These are phyloP conservation scores for Apostasia shenzhenica DNA, from an alignment of 106 monocot species.

Conservation along the genomic window DNA sequence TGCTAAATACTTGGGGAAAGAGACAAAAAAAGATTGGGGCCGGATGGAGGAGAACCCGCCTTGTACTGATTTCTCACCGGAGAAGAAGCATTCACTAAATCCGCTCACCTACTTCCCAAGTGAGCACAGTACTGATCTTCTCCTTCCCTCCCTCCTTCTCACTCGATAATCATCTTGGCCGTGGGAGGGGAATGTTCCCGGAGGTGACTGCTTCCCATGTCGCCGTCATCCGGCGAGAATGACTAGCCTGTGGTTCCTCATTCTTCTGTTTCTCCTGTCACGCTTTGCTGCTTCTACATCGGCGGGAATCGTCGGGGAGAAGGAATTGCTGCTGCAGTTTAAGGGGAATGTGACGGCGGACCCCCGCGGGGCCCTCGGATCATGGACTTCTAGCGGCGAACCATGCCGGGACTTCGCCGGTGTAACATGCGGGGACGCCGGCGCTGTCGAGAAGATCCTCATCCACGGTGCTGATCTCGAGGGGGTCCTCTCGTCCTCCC, in stretches of 20 bases:
- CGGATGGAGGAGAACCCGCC: no score
- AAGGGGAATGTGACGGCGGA: slow-evolving; percentile 56
- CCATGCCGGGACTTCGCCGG: slow-evolving; percentile 79
- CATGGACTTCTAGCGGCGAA: slow-evolving; percentile 46
- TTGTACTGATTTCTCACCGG: not conserved
- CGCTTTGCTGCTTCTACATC: not conserved
- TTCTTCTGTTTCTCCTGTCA: not conserved
- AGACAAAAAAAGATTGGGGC: not conserved
- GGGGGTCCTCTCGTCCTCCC: slow-evolving; percentile 46
- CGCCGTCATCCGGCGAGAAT: not conserved
- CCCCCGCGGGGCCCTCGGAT: slow-evolving; percentile 42
- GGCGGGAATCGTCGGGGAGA: slow-evolving; percentile 31
- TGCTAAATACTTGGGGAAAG: not conserved
- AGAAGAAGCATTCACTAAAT: not conserved
- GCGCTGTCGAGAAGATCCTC: slow-evolving; percentile 50
- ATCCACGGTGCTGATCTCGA: slow-evolving; percentile 50
- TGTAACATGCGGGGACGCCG: slow-evolving; percentile 52
- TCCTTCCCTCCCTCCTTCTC: no score
- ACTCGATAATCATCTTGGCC: no score
- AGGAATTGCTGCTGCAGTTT: slow-evolving; percentile 58
- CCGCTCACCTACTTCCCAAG: not conserved
- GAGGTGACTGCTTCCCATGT: not conserved
- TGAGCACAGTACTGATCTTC: not conserved
- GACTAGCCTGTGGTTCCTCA: not conserved
- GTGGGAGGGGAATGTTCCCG: no score